These are phyloP conservation scores for Auricularia sp. DNA, from an alignment of 768 basidiomycete genomes.

Conservation along the genomic window DNA sequence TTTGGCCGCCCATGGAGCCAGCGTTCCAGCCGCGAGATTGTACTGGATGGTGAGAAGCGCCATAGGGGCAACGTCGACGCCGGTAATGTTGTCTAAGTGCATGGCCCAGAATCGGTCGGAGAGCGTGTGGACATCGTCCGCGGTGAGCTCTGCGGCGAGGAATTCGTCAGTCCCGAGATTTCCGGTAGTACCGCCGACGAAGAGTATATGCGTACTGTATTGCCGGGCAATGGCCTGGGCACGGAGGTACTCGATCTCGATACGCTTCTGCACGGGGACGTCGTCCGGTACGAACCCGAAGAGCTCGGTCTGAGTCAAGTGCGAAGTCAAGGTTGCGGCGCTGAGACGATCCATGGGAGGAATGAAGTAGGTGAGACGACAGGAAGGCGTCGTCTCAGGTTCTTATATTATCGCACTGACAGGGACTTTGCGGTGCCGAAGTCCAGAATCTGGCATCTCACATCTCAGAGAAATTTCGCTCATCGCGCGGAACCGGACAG, in stretches of 20 bases:
- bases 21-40: slow-evolving; percentile 44
- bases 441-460: too few relatives aligned
- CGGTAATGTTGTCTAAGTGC: slow-evolving; percentile 43
- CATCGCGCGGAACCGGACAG: too few relatives aligned
- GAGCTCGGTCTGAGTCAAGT: background rate
- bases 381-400: too few relatives aligned
- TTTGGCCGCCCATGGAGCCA: slow-evolving; percentile 37
- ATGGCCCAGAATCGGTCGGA: slow-evolving; percentile 43
- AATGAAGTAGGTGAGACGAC: too few relatives aligned
- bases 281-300: background rate
- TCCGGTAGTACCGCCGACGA: background rate
- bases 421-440: too few relatives aligned
- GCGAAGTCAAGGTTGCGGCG: background rate
- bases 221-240: background rate
- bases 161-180: background rate
- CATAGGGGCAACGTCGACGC: slow-evolving; percentile 43
- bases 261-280: background rate
- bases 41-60: slow-evolving; percentile 44
- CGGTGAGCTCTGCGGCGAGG: background rate
- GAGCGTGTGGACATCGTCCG: slow-evolving; percentile 36
- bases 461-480: too few relatives aligned
- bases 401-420: too few relatives aligned
- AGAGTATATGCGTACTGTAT: background rate
- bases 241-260: background rate
- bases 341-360: background rate